Percentiles rank a stretch among this genome's conserved stretches.
Evolutionary conservation across 805 yeast genomes (phyloP).

Genomic region (Starmerella ratchasimensis): DNA sequence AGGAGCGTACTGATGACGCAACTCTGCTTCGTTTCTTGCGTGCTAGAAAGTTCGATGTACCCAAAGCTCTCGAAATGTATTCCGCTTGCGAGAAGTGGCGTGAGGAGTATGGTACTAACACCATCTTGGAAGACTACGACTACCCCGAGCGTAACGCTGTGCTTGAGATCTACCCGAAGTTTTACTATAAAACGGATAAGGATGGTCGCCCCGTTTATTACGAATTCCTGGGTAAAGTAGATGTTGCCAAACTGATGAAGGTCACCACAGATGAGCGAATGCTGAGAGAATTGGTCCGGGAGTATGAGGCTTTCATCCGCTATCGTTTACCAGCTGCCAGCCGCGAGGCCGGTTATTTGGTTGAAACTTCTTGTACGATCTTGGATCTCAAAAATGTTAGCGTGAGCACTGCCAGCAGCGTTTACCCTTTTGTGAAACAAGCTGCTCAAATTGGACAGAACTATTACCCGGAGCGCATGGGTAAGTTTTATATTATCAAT

Average conservation of each 20-base stretch:
- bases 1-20: slow-evolving; percentile 76
- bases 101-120: slow-evolving; percentile 69
- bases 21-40: slow-evolving; percentile 70
- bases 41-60: slow-evolving; percentile 86
- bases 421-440: slow-evolving; percentile 75
- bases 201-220: slow-evolving; percentile 94
- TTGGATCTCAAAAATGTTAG: slow-evolving; percentile 92
- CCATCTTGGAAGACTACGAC: slow-evolving; percentile 73
- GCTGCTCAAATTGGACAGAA: slow-evolving; percentile 92
- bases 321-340: slow-evolving; percentile 90
- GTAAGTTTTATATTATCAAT: slow-evolving; percentile 86
- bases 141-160: slow-evolving; percentile 88
- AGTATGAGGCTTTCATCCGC: slow-evolving; percentile 77
- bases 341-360: slow-evolving; percentile 57
- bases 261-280: slow-evolving; percentile 91
- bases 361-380: slow-evolving; percentile 94
- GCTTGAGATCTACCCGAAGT: slow-evolving; percentile 85
- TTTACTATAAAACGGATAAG: slow-evolving; percentile 90
- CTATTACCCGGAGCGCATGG: slow-evolving; percentile 98
- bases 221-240: slow-evolving; percentile 87
- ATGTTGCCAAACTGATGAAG: slow-evolving; percentile 80
- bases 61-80: slow-evolving; percentile 69
- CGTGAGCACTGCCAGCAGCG: slow-evolving; percentile 68
- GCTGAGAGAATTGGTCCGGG: slow-evolving; percentile 94
- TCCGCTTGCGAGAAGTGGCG: slow-evolving; percentile 87